A percentile compares a stretch with the other conserved stretches of the same genome.
These are phyloP conservation scores for Priceomyces medius DNA, from an alignment of 805 yeast species.

Conservation along the genomic window DNA sequence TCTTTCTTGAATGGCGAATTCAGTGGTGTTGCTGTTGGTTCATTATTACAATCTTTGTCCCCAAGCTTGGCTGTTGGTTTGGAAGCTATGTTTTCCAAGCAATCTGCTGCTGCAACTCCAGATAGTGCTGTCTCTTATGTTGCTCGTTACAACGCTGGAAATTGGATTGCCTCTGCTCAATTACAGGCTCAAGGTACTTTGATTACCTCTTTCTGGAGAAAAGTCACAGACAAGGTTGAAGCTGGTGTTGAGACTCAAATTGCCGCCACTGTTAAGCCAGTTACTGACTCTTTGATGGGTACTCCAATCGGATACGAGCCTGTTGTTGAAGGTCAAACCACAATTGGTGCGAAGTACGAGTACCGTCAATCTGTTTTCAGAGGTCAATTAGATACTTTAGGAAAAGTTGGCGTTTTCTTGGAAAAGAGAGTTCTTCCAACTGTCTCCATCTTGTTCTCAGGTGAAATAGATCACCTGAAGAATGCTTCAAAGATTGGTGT, in stretches of 20 bases:
- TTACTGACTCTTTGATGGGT: slow-evolving; percentile 72
- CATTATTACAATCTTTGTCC: slow-evolving; percentile 85
- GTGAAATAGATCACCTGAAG: slow-evolving; percentile 84
- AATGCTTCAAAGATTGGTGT: slow-evolving; percentile 79
- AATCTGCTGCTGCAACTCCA: slow-evolving; percentile 66
- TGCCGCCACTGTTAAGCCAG: slow-evolving; percentile 72
- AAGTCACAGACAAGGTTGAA: slow-evolving; percentile 87
- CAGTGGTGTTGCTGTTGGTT: slow-evolving; percentile 86
- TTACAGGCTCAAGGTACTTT: slow-evolving; percentile 90
- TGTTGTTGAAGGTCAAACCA: slow-evolving; percentile 85
- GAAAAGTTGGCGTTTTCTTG: slow-evolving; percentile 86
- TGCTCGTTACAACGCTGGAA: slow-evolving; percentile 82
- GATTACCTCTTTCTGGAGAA: slow-evolving; percentile 90
- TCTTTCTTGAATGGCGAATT: slow-evolving; percentile 70
- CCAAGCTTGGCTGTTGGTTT: slow-evolving; percentile 83
- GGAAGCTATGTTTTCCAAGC: slow-evolving; percentile 86
- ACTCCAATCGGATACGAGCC: slow-evolving; percentile 81
- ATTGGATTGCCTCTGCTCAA: slow-evolving; percentile 94
- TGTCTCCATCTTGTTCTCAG: slow-evolving; percentile 80
- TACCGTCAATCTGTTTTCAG: slow-evolving; percentile 95
- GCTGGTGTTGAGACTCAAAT: slow-evolving; percentile 89
- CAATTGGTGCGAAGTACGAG: slow-evolving; percentile 96
- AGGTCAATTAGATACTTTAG: slow-evolving; percentile 88
- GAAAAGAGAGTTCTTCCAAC: slow-evolving; percentile 95
- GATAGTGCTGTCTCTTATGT: slow-evolving; percentile 89